These are phyloP conservation scores for Heliocybe sulcata DNA, from an alignment of 1,284 basidiomycete species.

Conservation along the genomic window DNA sequence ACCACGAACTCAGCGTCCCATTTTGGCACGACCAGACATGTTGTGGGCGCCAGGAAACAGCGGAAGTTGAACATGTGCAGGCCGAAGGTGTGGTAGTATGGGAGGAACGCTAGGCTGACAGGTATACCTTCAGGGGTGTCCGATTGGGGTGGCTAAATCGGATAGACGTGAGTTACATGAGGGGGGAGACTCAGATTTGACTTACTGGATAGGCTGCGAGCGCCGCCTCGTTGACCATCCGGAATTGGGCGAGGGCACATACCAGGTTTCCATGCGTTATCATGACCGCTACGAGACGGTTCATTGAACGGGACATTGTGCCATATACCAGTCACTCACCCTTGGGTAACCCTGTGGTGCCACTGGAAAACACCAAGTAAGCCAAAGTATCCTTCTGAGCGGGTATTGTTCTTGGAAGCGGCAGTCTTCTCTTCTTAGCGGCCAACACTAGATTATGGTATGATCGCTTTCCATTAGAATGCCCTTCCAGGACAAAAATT, in stretches of 20 bases:
- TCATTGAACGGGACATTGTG: not conserved
- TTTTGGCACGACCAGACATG: slow-evolving; percentile 45
- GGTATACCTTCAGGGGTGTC: slow-evolving; percentile 35
- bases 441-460: slow-evolving; percentile 39
- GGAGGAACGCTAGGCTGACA: slow-evolving; percentile 49
- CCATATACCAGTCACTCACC: slow-evolving; percentile 28
- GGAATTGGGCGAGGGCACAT: slow-evolving; percentile 36
- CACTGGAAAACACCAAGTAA: slow-evolving; percentile 71
- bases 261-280: slow-evolving; percentile 66
- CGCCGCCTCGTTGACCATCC: slow-evolving; percentile 21
- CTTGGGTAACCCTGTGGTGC: slow-evolving; percentile 72
- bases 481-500: slow-evolving; percentile 49
- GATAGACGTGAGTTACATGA: not conserved
- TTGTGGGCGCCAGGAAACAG: slow-evolving; percentile 32
- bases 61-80: slow-evolving; percentile 48
- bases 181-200: slow-evolving; percentile 8
- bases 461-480: slow-evolving; percentile 27
- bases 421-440: slow-evolving; percentile 28
- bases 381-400: slow-evolving; percentile 54
- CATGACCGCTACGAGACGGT: slow-evolving; percentile 51
- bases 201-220: slow-evolving; percentile 27
- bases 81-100: slow-evolving; percentile 65
- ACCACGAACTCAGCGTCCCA: slow-evolving; percentile 49
- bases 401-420: slow-evolving; percentile 33
- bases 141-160: slow-evolving; percentile 29